Conservation (phyloP, 306 rosid species). For the Glycine soja region DNA sequence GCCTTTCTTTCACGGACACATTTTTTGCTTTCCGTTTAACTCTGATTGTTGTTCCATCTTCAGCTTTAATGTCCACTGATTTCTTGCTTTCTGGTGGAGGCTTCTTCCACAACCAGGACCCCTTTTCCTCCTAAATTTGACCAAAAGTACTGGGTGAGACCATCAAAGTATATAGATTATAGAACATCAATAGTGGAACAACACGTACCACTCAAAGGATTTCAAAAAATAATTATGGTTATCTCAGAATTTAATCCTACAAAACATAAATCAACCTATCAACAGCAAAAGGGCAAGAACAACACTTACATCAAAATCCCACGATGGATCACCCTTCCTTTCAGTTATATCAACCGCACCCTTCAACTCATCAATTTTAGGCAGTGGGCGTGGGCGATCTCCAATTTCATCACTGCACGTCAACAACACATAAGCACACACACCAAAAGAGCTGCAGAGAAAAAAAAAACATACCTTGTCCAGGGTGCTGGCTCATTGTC, state of each 20-base stretch:
- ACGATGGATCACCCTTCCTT: slow-evolving; percentile 61
- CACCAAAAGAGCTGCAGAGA: background rate
- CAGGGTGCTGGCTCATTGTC: slow-evolving; percentile 92
- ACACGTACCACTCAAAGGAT: background rate
- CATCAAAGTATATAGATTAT: background rate
- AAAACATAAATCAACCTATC: background rate
- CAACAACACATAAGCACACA: background rate
- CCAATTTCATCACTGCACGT: slow-evolving; percentile 68
- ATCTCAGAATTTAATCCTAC: background rate
- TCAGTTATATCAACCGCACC: slow-evolving; percentile 60
- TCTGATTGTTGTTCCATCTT: slow-evolving; percentile 27
- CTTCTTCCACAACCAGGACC: slow-evolving; percentile 70
- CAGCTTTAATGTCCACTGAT: slow-evolving; percentile 25
- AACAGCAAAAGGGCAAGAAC: background rate
- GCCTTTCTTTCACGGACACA: slow-evolving; percentile 46
- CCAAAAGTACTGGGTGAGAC: slow-evolving; percentile 7
- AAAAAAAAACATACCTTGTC: slow-evolving; percentile 58
- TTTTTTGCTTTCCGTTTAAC: slow-evolving; percentile 20
- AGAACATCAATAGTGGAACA: background rate
- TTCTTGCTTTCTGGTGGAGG: slow-evolving; percentile 65
- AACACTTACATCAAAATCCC: slow-evolving; percentile 77
- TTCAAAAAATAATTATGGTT: background rate
- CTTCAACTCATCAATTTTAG: slow-evolving; percentile 61
- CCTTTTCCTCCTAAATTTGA: slow-evolving; percentile 59
- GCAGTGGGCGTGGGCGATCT: slow-evolving; percentile 70